phyloP scores from a whole-genome alignment of 306 rosid species.

The Crotalaria pallida region DNA sequence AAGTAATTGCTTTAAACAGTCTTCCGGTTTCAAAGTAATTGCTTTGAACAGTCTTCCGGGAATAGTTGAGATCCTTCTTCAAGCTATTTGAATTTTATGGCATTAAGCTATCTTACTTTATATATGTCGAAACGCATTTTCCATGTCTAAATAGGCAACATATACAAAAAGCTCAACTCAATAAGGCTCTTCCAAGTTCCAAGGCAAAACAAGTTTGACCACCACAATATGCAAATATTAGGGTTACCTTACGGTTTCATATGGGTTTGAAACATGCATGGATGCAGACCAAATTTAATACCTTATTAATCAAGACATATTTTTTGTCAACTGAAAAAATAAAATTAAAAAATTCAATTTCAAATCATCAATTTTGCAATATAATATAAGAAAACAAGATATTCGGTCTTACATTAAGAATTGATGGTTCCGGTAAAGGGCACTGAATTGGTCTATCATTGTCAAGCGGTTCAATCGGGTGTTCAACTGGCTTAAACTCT shows the following conservation, averaged over 20 bases:
- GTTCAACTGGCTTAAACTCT: slow-evolving; percentile 95
- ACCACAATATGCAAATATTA: neutral
- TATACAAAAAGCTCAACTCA: slow-evolving; percentile 2
- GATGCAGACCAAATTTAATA: neutral
- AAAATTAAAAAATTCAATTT: neutral
- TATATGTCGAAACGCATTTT: neutral
- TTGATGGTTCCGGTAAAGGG: slow-evolving; percentile 90
- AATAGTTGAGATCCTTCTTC: neutral
- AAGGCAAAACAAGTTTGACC: neutral
- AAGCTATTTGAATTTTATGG: neutral
- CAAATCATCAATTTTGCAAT: neutral
- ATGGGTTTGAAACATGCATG: neutral
- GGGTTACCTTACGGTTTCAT: neutral
- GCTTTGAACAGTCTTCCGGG: neutral
- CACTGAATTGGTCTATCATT: slow-evolving; percentile 80
- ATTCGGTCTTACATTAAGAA: slow-evolving; percentile 69
- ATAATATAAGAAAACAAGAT: slow-evolving; percentile 1
- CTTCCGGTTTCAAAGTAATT: neutral
- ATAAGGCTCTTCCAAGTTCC: neutral
- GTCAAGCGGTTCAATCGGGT: slow-evolving; percentile 82
- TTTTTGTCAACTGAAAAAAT: neutral
- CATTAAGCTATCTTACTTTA: neutral
- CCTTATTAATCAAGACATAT: neutral
- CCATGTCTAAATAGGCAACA: neutral
- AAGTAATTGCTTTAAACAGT: neutral